Percentiles rank a stretch among this genome's conserved stretches.
phyloP scores from a whole-genome alignment of 2,329 filamentous ascomycete genomes.

The Aspergillus fumigatus region DNA sequence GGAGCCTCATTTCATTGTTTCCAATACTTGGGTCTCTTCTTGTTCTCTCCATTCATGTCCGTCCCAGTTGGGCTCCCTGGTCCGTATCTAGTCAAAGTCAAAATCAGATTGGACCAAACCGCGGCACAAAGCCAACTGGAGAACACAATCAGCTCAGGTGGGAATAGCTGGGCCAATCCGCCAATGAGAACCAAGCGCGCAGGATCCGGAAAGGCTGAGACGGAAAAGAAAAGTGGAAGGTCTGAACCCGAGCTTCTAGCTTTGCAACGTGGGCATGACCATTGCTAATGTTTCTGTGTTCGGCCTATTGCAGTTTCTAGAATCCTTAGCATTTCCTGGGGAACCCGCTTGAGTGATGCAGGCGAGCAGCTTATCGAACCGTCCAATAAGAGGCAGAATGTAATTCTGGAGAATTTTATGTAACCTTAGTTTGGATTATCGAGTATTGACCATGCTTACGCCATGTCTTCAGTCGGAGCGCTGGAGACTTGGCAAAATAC shows the following conservation, averaged over 20 bases:
- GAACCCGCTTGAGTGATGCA: conserved; percentile 10
- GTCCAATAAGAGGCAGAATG: conserved; percentile 3
- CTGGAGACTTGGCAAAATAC: neutral
- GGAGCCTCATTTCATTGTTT: neutral
- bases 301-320: conserved; percentile 3
- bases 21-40: neutral
- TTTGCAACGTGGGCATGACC: conserved; percentile 5
- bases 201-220: neutral
- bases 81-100: neutral
- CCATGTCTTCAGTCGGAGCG: conserved; percentile 8
- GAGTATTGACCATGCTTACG: conserved; percentile 1
- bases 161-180: neutral
- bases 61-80: too few species aligned
- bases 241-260: conserved; percentile 2
- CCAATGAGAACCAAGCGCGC: neutral
- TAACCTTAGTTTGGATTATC: neutral
- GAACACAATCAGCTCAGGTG: neutral
- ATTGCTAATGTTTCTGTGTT: neutral
- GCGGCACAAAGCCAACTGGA: neutral
- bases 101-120: neutral
- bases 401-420: neutral
- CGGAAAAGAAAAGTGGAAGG: neutral
- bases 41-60: neutral
- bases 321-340: conserved; percentile 5
- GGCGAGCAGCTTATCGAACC: conserved; percentile 4